Conservation (phyloP, 2,329 filamentous ascomycete species). For the Aureobasidium lini region DNA sequence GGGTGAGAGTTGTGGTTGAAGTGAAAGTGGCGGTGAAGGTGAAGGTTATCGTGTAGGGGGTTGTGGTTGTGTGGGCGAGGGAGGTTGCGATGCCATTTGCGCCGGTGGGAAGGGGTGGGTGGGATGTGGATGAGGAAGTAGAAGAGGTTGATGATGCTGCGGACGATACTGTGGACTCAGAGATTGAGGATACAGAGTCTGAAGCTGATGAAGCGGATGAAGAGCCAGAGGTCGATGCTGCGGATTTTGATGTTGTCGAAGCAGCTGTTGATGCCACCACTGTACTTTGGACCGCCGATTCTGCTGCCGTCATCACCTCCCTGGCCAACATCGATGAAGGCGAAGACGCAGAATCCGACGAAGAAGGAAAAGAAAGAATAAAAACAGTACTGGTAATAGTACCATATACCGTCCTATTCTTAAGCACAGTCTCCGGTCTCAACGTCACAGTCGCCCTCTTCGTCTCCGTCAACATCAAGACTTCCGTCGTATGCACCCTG, state of each 20-base stretch:
- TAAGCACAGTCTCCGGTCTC: background rate
- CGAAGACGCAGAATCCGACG: too few relatives aligned
- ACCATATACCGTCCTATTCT: background rate
- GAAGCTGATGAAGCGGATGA: too few relatives aligned
- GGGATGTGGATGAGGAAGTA: background rate
- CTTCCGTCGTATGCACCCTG: background rate
- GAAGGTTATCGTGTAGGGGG: constrained; percentile 6
- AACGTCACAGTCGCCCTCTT: background rate
- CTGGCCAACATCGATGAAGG: background rate
- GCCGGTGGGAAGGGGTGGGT: background rate
- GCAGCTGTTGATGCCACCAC: background rate
- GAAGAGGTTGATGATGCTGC: background rate
- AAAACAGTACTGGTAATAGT: background rate
- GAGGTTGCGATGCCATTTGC: background rate
- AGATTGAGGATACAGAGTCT: background rate
- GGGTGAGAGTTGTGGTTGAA: background rate
- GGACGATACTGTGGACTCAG: background rate
- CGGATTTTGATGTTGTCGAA: background rate
- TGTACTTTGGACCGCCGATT: background rate
- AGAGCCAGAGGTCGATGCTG: background rate
- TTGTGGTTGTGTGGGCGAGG: background rate
- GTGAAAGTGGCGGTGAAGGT: background rate
- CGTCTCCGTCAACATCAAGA: background rate
- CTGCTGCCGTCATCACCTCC: background rate
- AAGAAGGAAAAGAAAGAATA: too few relatives aligned